Evolutionary conservation across 164 flowering plant species (phyloP).

Genomic region (Kalanchoe fedtschenkoi): DNA sequence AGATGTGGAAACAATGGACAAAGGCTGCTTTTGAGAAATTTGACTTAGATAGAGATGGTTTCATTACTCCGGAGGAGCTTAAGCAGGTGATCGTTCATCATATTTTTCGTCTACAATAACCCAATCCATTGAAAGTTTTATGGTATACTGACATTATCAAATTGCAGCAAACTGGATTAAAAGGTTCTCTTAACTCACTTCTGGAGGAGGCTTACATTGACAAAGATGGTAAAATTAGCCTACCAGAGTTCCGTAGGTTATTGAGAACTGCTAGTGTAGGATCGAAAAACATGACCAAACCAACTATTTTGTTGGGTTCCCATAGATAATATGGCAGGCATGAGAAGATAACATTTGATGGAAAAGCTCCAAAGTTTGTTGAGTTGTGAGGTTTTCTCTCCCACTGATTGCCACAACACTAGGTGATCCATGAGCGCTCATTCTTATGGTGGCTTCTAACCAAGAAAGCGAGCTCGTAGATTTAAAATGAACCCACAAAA

Average conservation of each 20-base stretch:
- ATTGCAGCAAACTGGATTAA: conserved; percentile 75
- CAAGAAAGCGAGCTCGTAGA: too few species aligned
- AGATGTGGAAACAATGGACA: conserved; percentile 72
- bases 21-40: conserved; percentile 91
- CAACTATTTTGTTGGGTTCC: conserved; percentile 27
- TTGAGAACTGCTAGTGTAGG: conserved; percentile 85
- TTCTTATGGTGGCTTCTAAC: too few species aligned
- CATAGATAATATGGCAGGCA: not conserved
- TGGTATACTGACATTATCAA: not conserved
- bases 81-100: conserved; percentile 37
- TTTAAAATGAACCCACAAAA: too few species aligned
- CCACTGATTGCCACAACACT: too few species aligned
- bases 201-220: conserved; percentile 96
- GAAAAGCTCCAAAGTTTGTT: not conserved
- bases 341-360: not conserved
- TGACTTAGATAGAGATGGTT: conserved; percentile 90
- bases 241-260: conserved; percentile 79
- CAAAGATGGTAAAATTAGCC: conserved; percentile 88
- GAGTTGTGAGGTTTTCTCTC: too few species aligned
- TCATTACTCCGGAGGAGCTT: conserved; percentile 89
- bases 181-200: conserved; percentile 82
- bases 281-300: conserved; percentile 38
- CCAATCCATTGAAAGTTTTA: not conserved
- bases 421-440: too few species aligned
- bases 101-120: not conserved